A percentile compares a stretch with the other conserved stretches of the same genome.
Conservation (phyloP, 768 basidiomycete genomes). For the Boletellus ananiceps region DNA sequence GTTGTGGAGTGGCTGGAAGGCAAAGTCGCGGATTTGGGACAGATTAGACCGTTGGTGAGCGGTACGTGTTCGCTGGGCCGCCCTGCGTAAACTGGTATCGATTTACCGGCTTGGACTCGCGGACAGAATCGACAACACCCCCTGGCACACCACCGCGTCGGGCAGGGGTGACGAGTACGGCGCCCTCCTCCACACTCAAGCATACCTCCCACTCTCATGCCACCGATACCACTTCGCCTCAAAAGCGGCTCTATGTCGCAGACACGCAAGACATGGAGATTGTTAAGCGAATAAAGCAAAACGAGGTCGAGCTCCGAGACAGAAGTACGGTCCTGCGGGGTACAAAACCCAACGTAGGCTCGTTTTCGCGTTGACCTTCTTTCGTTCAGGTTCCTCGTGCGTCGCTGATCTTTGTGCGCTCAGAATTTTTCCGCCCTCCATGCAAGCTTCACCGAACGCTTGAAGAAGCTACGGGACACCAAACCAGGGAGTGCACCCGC, state of each 20-base stretch:
- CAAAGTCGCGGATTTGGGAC: constrained; percentile 27
- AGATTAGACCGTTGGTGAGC: constrained; percentile 20
- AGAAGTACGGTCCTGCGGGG: constrained; percentile 81
- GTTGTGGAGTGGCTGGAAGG: constrained; percentile 86
- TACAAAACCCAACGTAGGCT: constrained; percentile 73
- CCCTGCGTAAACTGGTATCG: not conserved
- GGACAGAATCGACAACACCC: constrained; percentile 51
- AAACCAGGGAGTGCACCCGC: constrained; percentile 46
- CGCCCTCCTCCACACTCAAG: constrained; percentile 22
- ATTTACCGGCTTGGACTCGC: not conserved
- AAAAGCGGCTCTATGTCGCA: constrained; percentile 75
- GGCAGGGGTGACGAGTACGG: constrained; percentile 6
- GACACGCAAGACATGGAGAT: constrained; percentile 75
- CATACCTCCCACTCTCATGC: constrained; percentile 19
- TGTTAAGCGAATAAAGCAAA: constrained; percentile 75
- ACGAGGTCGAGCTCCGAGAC: constrained; percentile 78
- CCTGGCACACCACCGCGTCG: constrained; percentile 53
- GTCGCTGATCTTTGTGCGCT: not conserved
- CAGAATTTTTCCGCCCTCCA: constrained; percentile 81
- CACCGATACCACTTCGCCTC: constrained; percentile 37
- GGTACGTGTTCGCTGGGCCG: constrained; percentile 9
- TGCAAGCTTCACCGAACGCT: constrained; percentile 62
- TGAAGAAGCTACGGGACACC: constrained; percentile 72
- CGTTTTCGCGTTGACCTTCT: not conserved
- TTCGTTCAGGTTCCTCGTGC: not conserved